A percentile compares a stretch with the other conserved stretches of the same genome.
Evolutionary conservation across 2,329 filamentous ascomycete genomes (phyloP).

Genomic region (Xylaria sp.): DNA sequence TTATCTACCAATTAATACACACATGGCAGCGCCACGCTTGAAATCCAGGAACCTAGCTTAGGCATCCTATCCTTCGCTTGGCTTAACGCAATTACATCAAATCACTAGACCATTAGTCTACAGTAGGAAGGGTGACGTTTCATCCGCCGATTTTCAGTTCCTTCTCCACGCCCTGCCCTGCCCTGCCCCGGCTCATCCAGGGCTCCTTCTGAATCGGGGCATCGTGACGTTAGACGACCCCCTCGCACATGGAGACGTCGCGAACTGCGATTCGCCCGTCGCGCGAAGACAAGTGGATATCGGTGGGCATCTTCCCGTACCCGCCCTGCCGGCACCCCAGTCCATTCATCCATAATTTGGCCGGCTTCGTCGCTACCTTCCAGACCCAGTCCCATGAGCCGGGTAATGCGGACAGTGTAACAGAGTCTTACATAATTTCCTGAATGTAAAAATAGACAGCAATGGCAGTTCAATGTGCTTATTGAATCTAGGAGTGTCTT

Average conservation of each 20-base stretch:
- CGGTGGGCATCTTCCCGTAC: neutral
- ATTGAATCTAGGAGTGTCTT: neutral
- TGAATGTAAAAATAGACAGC: conserved; percentile 5
- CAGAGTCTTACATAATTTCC: neutral
- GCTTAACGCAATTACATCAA: conserved; percentile 6
- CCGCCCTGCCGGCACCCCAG: conserved; percentile 23
- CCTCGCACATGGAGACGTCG: conserved; percentile 27
- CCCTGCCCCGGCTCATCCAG: conserved; percentile 6
- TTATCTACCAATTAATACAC: neutral
- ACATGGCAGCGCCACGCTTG: neutral
- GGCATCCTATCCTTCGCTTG: neutral
- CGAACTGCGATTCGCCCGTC: conserved; percentile 27
- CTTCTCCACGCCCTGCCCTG: neutral
- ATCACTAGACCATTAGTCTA: neutral
- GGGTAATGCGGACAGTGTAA: neutral
- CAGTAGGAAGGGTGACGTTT: conserved; percentile 23
- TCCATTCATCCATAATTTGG: conserved; percentile 24
- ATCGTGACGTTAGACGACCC: conserved; percentile 17
- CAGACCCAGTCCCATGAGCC: neutral
- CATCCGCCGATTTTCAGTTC: conserved; percentile 15
- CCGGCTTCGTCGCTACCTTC: conserved; percentile 38
- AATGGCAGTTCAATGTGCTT: neutral
- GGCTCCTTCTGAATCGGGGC: conserved; percentile 34
- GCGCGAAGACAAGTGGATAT: neutral
- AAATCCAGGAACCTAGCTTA: conserved; percentile 1